Evolutionary conservation across 1,139 yeast species (phyloP).

Genomic region (Zygosaccharomyces pseudobailii): DNA sequence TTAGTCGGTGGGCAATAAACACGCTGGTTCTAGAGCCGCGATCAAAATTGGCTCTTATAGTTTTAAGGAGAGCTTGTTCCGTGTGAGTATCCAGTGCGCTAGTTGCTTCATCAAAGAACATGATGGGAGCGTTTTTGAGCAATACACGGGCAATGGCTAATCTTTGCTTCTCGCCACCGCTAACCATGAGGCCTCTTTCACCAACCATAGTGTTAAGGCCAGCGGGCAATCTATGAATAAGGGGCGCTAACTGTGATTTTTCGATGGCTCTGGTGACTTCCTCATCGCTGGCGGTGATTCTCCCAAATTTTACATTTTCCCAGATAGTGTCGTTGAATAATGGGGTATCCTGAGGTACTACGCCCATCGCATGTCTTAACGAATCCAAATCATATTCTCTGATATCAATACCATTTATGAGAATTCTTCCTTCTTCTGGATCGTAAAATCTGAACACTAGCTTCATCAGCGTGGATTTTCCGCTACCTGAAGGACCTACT

Average conservation of each 20-base stretch:
- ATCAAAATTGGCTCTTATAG: conserved; percentile 60
- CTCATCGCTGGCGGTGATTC: conserved; percentile 64
- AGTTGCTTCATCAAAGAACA: conserved; percentile 96
- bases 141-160: conserved; percentile 87
- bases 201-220: conserved; percentile 91
- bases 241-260: conserved; percentile 61
- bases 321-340: conserved; percentile 84
- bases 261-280: conserved; percentile 63
- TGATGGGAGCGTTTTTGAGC: conserved; percentile 79
- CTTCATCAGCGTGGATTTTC: conserved; percentile 84
- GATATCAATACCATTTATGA: conserved; percentile 88
- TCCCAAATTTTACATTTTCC: conserved; percentile 86
- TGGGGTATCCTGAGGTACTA: conserved; percentile 98
- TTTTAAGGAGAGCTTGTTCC: conserved; percentile 74
- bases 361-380: conserved; percentile 71
- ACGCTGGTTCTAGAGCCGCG: conserved; percentile 66
- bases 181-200: conserved; percentile 96
- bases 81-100: conserved; percentile 96
- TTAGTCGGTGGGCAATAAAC: conserved; percentile 86
- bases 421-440: conserved; percentile 67
- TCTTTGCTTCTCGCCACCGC: conserved; percentile 97
- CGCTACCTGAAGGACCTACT: conserved; percentile 95
- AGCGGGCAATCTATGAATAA: conserved; percentile 71
- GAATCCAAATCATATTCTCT: conserved; percentile 70
- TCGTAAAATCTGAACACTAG: conserved; percentile 89